A percentile compares a stretch with the other conserved stretches of the same genome.
Conservation (phyloP, 2,329 filamentous ascomycete species). For the Monilinia aucupariae region DNA sequence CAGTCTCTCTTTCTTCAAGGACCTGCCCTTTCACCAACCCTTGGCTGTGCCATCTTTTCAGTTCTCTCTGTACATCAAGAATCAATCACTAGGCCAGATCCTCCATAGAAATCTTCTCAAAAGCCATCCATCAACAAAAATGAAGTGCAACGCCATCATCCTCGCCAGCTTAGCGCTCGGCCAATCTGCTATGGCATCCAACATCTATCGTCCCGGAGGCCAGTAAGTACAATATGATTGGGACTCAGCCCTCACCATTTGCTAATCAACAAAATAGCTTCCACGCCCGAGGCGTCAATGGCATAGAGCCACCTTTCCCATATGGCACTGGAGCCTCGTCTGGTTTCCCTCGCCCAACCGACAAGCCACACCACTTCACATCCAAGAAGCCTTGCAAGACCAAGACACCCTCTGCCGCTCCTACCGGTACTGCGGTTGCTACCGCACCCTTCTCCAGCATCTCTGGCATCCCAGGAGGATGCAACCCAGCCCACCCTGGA, state of each 20-base stretch:
- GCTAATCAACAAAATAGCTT: background rate
- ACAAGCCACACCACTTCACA: background rate
- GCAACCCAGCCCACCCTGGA: no score
- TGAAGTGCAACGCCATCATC: conserved; percentile 15
- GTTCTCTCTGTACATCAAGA: conserved; percentile 5
- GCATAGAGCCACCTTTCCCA: background rate
- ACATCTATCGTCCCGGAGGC: conserved; percentile 10
- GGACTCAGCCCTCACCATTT: background rate
- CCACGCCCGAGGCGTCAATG: conserved; percentile 7
- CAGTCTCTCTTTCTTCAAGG: conserved; percentile 15
- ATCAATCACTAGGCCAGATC: conserved; percentile 12
- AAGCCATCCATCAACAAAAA: conserved; percentile 1
- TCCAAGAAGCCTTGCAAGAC: conserved; percentile 10
- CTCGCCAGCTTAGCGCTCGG: conserved; percentile 15
- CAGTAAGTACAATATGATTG: conserved; percentile 3
- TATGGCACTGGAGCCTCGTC: background rate
- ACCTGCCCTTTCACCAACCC: background rate
- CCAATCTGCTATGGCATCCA: conserved; percentile 15
- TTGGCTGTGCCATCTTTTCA: conserved; percentile 15
- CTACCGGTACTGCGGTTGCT: background rate
- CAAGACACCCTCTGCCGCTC: conserved; percentile 6
- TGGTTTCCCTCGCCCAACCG: background rate
- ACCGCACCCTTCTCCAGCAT: no score
- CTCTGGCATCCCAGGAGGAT: background rate
- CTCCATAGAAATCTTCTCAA: background rate